Conservation (phyloP, 192 early-diverging fungal genomes). For the Mortierella hygrophila region DNA sequence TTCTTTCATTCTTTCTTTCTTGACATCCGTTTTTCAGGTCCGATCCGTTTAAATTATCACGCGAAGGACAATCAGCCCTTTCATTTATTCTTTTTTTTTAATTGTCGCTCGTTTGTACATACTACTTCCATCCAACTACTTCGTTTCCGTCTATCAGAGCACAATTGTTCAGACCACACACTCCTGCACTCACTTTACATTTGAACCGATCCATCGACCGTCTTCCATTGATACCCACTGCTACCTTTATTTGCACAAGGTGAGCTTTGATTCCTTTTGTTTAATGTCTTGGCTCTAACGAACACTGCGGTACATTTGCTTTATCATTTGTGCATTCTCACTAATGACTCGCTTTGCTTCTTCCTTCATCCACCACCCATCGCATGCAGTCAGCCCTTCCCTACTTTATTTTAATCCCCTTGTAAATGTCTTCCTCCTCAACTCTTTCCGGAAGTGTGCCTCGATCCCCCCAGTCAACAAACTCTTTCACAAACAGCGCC, state of each 20-base stretch:
- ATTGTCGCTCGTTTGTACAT: background rate
- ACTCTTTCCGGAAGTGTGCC: background rate
- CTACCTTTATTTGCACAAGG: background rate
- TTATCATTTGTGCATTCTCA: background rate
- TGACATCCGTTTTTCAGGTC: background rate
- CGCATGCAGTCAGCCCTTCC: background rate
- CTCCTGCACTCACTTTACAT: background rate
- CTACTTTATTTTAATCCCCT: background rate
- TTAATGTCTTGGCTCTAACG: background rate
- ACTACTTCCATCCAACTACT: background rate
- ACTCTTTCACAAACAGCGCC: conserved; percentile 13
- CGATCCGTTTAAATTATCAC: background rate
- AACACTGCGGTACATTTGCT: background rate
- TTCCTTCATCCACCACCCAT: background rate
- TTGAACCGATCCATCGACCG: background rate
- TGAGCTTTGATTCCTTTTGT: background rate
- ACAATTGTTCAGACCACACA: background rate
- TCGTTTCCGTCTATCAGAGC: background rate
- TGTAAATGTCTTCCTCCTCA: conserved; percentile 25
- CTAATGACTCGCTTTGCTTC: background rate
- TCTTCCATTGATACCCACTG: background rate
- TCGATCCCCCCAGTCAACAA: conserved; percentile 33
- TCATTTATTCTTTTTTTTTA: background rate
- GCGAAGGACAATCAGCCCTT: background rate
- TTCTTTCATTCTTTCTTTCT: conserved; percentile 8